Evolutionary conservation across 306 rosid genomes (phyloP), one percentile per base, ranked within the genome.

Genomic region (Castanopsis chinensis): DNA sequence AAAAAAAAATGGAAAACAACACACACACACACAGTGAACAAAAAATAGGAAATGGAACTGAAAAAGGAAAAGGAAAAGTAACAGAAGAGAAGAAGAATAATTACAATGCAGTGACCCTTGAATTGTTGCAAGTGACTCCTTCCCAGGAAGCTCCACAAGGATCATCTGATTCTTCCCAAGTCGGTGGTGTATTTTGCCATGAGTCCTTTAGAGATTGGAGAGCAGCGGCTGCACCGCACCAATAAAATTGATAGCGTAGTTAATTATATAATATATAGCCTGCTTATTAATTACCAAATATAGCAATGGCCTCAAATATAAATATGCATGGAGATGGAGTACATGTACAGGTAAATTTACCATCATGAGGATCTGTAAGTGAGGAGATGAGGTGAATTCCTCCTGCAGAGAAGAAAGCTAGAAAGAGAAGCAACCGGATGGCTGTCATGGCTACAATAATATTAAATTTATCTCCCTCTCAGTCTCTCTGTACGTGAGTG

Each of bases 111-210:
- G 96, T 95, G 76, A 95, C 91, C 65, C 97, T 90, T 41, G 95
- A 85, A 81, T 69, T 79, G 82, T 67, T 87, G 93, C 99, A 95
- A 19, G 79, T 84, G 43, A 95, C 89, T 86, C 99, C 99, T 45
- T 95, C 99, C 99, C 99, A 95, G 5, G 84, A 84, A 59, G 77
- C 77, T 81, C 87, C 93, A 88, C 98, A 92, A 1, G 97, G 97
- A 80, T 95, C 96, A 55, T 76, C 49, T 74, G 99, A 89, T 64
- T 68, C 78, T 77, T 77, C 89, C 99, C 99, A 95, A 85, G 90
- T 90, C 25, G 98, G 98, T 54, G 99, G 99, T 77, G 90, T 67
- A 65, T 88, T 86, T 73, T 73, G 25, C 98, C 98, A 93, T 56
- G 56, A 20, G 28, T 60, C 83, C 83, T 87, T 90, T 54, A 95